Evolutionary conservation across 192 early-diverging fungal genomes (phyloP).

Genomic region (Backusella psychrophila): DNA sequence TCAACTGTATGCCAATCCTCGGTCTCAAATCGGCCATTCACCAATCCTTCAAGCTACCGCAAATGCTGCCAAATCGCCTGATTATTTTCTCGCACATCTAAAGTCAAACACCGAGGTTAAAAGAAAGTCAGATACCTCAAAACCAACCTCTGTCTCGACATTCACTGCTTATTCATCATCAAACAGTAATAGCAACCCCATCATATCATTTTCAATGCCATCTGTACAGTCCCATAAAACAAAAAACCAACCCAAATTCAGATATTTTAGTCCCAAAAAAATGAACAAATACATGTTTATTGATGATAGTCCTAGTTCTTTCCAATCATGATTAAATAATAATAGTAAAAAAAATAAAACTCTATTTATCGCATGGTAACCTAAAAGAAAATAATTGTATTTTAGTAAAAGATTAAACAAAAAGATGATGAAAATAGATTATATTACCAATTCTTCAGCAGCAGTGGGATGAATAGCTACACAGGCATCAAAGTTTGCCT

Average conservation of each 20-base stretch:
- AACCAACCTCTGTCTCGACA: neutral
- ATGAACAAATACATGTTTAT: constrained; percentile 41
- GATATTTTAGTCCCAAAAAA: constrained; percentile 40
- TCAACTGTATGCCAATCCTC: constrained; percentile 7
- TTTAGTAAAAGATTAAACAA: neutral
- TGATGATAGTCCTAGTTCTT: constrained; percentile 33
- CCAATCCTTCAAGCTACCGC: neutral
- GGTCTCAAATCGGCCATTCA: neutral
- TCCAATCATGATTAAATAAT: neutral
- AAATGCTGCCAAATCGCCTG: neutral
- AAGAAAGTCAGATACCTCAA: neutral
- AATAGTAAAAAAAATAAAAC: neutral
- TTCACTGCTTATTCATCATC: neutral
- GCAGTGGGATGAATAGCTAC: constrained; percentile 98
- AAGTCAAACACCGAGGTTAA: neutral
- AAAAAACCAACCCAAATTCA: constrained; percentile 33
- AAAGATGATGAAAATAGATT: neutral
- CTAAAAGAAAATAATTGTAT: constrained; percentile 8
- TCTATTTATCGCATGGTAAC: constrained; percentile 6
- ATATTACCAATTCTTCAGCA: constrained; percentile 89
- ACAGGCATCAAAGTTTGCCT: constrained; percentile 92
- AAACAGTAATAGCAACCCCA: neutral
- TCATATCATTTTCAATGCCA: neutral
- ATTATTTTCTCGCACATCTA: constrained; percentile 9
- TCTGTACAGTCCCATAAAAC: neutral